A percentile compares a stretch with the other conserved stretches of the same genome.
These are phyloP conservation scores for Neurospora sp. DNA, from an alignment of 2,329 filamentous ascomycete genomes.

Conservation along the genomic window DNA sequence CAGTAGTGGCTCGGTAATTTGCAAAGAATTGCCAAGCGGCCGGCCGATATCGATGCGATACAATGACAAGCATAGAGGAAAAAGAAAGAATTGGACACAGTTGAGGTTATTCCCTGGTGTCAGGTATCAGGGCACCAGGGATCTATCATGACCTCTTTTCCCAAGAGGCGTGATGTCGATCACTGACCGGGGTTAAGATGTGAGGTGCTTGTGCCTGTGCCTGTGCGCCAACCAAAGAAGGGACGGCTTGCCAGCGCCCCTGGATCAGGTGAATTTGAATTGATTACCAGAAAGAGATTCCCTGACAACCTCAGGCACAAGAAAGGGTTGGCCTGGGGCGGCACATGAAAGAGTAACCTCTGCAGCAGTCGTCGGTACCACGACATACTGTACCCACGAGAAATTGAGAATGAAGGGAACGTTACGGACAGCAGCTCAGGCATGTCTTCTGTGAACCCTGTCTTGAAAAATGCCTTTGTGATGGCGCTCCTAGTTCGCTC, in stretches of 20 bases:
- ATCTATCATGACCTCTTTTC: neutral
- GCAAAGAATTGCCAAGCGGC: conserved; percentile 14
- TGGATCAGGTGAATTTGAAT: conserved; percentile 1
- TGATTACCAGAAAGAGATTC: neutral
- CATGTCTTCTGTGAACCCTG: neutral
- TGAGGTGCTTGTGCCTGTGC: neutral
- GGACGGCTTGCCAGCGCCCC: neutral
- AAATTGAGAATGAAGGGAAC: neutral
- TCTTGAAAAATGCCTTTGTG: neutral
- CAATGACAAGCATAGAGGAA: neutral
- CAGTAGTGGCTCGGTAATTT: conserved; percentile 15
- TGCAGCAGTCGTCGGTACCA: neutral
- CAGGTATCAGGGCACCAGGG: neutral
- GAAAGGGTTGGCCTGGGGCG: neutral
- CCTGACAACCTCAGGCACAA: conserved; percentile 1
- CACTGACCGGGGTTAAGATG: neutral
- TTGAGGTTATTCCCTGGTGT: neutral
- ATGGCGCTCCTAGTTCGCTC: neutral
- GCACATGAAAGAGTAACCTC: neutral
- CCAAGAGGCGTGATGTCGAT: neutral
- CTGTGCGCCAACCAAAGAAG: neutral
- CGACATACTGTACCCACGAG: neutral
- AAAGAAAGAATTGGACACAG: neutral
- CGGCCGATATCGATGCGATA: conserved; percentile 9
- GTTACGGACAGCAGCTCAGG: neutral